These are phyloP conservation scores for Cercospora nicotianae DNA, from an alignment of 2,329 filamentous ascomycete genomes.

Conservation along the genomic window DNA sequence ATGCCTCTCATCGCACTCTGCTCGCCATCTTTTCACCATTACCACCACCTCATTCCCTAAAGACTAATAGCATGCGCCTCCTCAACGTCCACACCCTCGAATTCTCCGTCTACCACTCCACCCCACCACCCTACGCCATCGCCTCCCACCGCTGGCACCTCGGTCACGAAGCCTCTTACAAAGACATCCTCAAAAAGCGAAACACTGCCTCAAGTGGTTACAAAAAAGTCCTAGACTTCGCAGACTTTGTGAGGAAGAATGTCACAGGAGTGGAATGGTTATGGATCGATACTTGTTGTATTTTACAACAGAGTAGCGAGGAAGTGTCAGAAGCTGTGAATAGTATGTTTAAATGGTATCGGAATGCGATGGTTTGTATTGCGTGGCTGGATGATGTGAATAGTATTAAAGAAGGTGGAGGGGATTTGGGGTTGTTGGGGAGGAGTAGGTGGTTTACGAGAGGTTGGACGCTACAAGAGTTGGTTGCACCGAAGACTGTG, in stretches of 20 bases:
- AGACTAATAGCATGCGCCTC: constrained; percentile 1
- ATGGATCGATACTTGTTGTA: neutral
- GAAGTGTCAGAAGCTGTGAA: neutral
- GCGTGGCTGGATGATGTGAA: neutral
- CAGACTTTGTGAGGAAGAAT: neutral
- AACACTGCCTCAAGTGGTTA: neutral
- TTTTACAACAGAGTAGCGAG: neutral
- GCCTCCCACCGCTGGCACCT: neutral
- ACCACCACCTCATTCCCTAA: neutral
- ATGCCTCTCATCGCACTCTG: neutral
- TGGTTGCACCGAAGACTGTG: neutral
- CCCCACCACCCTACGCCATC: neutral
- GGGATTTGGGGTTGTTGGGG: neutral
- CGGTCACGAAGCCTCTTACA: neutral
- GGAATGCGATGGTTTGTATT: neutral
- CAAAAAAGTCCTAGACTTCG: neutral
- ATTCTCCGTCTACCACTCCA: neutral
- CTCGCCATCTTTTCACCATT: neutral
- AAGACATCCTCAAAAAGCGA: neutral
- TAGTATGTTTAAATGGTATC: neutral
- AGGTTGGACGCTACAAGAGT: neutral
- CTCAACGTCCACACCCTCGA: neutral
- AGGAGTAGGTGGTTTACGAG: neutral
- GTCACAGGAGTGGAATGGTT: neutral
- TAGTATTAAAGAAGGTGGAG: neutral